Percentiles rank a stretch among this genome's conserved stretches.
These are phyloP conservation scores for Lecanicillium sp. DNA, from an alignment of 2,329 filamentous ascomycete species.

Conservation along the genomic window DNA sequence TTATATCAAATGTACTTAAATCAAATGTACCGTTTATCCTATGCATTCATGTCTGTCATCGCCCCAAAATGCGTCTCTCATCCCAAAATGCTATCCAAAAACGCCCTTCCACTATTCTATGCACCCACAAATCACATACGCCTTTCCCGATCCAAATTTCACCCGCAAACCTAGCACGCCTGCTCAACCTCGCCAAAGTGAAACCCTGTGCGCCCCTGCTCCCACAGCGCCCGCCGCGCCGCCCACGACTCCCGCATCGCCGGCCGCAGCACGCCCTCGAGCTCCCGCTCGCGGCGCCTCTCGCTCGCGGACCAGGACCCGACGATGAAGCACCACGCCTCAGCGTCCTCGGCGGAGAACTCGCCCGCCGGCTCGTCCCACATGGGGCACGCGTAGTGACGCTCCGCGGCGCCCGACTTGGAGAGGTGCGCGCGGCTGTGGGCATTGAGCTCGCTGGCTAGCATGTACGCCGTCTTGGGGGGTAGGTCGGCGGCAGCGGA, in stretches of 20 bases:
- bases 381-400: not conserved
- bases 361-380: conserved; percentile 1
- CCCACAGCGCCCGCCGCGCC: not conserved
- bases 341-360: not conserved
- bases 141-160: no score
- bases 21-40: no score
- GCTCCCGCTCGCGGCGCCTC: not conserved
- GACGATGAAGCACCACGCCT: not conserved
- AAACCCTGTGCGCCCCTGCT: not conserved
- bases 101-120: no score
- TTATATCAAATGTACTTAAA: no score
- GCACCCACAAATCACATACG: no score
- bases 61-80: no score
- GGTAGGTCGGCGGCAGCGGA: no score
- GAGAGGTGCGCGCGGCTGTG: no score
- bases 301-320: not conserved
- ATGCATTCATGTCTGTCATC: no score
- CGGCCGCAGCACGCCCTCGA: not conserved
- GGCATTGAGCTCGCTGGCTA: conserved; percentile 5
- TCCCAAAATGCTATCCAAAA: no score
- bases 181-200: no score
- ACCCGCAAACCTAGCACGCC: no score
- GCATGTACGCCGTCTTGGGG: conserved; percentile 5
- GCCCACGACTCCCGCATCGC: conserved; percentile 3
- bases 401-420: conserved; percentile 1